Evolutionary conservation across 345 rosid genomes (phyloP).

Genomic region (Citrus mangshanensis): DNA sequence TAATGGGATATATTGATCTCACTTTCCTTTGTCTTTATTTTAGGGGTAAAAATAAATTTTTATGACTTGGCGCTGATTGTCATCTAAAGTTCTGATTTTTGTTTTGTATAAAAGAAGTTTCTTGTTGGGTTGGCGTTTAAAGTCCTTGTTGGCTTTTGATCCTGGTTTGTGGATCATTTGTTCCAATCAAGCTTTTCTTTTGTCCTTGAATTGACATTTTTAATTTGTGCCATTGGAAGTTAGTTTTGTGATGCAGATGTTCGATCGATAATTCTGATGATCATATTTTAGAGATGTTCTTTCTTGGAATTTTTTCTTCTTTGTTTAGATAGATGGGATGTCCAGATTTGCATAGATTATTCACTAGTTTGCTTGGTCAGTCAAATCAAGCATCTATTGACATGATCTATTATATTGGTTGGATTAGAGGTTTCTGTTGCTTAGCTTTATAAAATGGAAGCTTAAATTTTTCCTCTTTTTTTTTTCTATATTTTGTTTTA

Average conservation of each 20-base stretch:
- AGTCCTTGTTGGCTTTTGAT: background rate
- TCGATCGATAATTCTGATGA: background rate
- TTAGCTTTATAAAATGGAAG: background rate
- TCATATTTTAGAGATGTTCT: background rate
- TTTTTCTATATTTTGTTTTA: background rate
- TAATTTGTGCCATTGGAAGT: background rate
- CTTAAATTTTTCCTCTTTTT: background rate
- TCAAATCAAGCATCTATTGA: background rate
- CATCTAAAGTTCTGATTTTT: background rate
- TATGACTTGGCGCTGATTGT: background rate
- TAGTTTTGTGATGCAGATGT: background rate
- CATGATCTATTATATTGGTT: background rate
- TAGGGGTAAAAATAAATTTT: background rate
- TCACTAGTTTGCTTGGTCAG: background rate
- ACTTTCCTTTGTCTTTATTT: background rate
- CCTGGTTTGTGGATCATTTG: background rate
- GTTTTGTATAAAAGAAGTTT: background rate
- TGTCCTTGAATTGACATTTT: background rate
- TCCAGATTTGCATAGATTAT: background rate
- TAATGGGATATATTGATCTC: background rate
- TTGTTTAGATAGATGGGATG: background rate
- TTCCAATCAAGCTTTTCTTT: background rate
- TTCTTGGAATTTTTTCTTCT: background rate
- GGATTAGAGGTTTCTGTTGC: background rate
- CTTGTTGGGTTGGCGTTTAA: background rate